These are phyloP conservation scores for Xylaria sp. DNA, from an alignment of 2,329 filamentous ascomycete genomes.

Conservation along the genomic window DNA sequence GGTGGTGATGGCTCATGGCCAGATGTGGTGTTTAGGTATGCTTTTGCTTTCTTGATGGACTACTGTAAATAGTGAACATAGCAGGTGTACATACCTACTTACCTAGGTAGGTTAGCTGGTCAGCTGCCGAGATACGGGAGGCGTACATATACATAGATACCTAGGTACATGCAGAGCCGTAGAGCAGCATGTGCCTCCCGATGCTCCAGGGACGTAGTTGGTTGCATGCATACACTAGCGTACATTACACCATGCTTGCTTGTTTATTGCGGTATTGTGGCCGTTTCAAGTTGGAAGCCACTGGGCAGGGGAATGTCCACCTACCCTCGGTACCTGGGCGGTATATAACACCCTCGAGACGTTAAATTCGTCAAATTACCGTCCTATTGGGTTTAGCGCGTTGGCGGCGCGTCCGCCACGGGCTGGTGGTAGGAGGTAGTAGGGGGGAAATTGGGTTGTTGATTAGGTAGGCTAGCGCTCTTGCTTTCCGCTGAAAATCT, in stretches of 20 bases:
- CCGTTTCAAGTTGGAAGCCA: conserved; percentile 37
- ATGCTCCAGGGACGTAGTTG: conserved; percentile 22
- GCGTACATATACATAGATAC: too few species aligned
- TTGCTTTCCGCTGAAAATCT: conserved; percentile 30
- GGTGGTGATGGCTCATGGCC: conserved; percentile 15
- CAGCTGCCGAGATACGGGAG: conserved; percentile 4
- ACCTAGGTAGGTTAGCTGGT: background rate
- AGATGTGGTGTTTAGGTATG: background rate
- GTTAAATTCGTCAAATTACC: conserved; percentile 17
- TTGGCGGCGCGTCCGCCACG: conserved; percentile 14
- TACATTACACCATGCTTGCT: conserved; percentile 24
- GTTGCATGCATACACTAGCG: conserved; percentile 25
- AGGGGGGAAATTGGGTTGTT: conserved; percentile 27
- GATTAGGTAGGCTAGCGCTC: conserved; percentile 7
- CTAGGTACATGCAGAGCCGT: background rate
- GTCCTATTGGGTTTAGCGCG: conserved; percentile 13
- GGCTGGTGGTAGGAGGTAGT: background rate
- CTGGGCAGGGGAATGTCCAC: conserved; percentile 17
- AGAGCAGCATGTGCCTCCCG: conserved; percentile 9
- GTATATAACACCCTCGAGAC: background rate
- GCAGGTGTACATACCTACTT: too few species aligned
- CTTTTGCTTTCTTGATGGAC: too few species aligned
- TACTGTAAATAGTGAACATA: background rate
- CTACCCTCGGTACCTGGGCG: background rate
- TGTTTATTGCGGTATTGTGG: conserved; percentile 29